Conservation (phyloP, 2,329 filamentous ascomycete genomes). For the Penicillium sp. region DNA sequence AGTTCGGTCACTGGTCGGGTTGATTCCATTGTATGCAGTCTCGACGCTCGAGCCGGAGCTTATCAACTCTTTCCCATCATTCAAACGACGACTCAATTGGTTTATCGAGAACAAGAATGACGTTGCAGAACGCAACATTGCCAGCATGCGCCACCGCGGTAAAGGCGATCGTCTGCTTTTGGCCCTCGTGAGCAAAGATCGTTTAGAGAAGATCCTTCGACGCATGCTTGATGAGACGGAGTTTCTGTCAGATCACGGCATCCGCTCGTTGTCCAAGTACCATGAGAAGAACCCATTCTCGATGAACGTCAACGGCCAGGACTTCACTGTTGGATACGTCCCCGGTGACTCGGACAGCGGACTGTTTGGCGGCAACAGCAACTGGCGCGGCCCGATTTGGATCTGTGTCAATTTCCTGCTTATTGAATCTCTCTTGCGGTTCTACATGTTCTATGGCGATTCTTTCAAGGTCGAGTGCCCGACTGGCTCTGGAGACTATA, state of each 20-base stretch:
- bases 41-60: slow-evolving; percentile 90
- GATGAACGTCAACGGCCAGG: slow-evolving; percentile 93
- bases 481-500: slow-evolving; percentile 85
- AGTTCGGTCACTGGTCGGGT: slow-evolving; percentile 83
- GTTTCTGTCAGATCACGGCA: slow-evolving; percentile 85
- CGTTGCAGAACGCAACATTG: slow-evolving; percentile 88
- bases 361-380: slow-evolving; percentile 94
- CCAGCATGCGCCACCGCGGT: slow-evolving; percentile 83
- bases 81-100: slow-evolving; percentile 92
- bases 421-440: slow-evolving; percentile 89
- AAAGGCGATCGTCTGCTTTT: slow-evolving; percentile 85
- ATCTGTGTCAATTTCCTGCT: slow-evolving; percentile 92
- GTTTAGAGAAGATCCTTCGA: slow-evolving; percentile 81
- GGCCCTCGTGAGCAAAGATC: slow-evolving; percentile 86
- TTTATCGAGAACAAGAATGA: slow-evolving; percentile 86
- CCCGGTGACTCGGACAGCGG: slow-evolving; percentile 95
- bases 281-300: slow-evolving; percentile 87
- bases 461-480: slow-evolving; percentile 88
- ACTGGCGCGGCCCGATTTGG: slow-evolving; percentile 96
- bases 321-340: slow-evolving; percentile 82
- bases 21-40: slow-evolving; percentile 91
- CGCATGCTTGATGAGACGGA: slow-evolving; percentile 93
- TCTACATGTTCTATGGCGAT: slow-evolving; percentile 93
- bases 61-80: slow-evolving; percentile 83
- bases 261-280: slow-evolving; percentile 85